Evolutionary conservation across 208 protist species (phyloP).

Genomic region (Giardia duodenalis): DNA sequence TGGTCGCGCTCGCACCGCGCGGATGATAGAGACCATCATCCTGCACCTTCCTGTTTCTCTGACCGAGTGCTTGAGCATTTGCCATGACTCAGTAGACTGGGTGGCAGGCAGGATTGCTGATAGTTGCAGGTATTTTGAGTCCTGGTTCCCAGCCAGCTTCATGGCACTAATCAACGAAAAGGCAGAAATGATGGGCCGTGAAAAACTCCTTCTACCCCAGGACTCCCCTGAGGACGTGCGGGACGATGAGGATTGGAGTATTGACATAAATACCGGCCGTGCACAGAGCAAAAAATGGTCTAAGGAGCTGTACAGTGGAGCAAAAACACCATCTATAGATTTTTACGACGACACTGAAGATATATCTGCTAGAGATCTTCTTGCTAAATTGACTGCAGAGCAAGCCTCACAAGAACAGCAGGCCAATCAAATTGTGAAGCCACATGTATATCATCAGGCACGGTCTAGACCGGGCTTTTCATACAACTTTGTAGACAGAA

Average conservation of each 20-base stretch:
- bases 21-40: not conserved
- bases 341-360: too few relatives aligned
- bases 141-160: not conserved
- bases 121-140: not conserved
- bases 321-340: not conserved
- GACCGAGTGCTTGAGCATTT: not conserved
- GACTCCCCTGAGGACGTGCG: not conserved
- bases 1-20: not conserved
- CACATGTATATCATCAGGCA: not conserved
- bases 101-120: not conserved
- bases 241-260: not conserved
- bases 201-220: not conserved
- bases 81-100: not conserved
- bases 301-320: not conserved
- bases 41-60: not conserved
- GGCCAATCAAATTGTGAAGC: not conserved
- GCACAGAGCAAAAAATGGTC: not conserved
- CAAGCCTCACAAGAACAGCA: not conserved
- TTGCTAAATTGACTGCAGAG: not conserved
- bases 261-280: not conserved
- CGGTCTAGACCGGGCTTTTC: not conserved
- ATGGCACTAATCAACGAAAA: not conserved
- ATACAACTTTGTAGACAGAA: not conserved
- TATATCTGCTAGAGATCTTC: not conserved
- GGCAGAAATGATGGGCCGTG: not conserved